Base-by-base conservation (phyloP, 2,329 filamentous ascomycete species). In the Hymenoscyphus linearis region DNA sequence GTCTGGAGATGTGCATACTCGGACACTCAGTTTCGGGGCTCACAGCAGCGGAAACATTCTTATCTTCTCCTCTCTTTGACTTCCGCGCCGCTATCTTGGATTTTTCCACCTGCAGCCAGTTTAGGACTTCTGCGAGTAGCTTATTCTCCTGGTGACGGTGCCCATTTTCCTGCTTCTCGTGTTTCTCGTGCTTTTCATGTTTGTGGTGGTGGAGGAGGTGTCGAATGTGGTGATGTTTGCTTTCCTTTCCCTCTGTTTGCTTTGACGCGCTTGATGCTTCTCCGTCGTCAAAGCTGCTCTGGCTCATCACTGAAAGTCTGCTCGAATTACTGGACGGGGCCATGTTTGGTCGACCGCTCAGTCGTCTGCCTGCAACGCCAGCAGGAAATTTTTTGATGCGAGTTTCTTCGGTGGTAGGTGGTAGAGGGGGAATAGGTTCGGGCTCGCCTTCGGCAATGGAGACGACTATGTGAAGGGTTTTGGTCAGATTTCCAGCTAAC, bases 41-140 rank as follows among this genome's bases (percentile, higher is more conserved):
- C 36, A 6, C 37, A 14, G 13, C 16, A 13, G 56, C 25, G 22
- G 56, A 58, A 31, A 26, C 56, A 31, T 26, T 27, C 10, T 35
- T 36, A 27, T 37, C 44, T 4, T 68, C 40, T 34, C 69, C 61
- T 55, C 78, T 69, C 73, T 75, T 79, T 70, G 78, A 74, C 70
- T 81, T 85, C 57, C 80, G 80, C 10, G 79, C 75, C 44, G 82
- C 81, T 68, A 85, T 85, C 73, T 88, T 90, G 35, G 80, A 76
- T 71, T 87, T 89, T 75, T 97, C 92, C 56, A 87, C 84, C 68
- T 93, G 85, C 44, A 97, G 77, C 93, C 93, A 98, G 66, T 90
- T 85, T 27, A 84, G 82, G 14, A 97, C 86, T 71, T 96, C 90
- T 22, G 86, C 81, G 31, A 95, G 76, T 7, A 96, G 75, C 65